Evolutionary conservation across 805 yeast species (phyloP), one percentile per base, ranked within the genome.

Genomic region (Ogataea ganodermae): DNA sequence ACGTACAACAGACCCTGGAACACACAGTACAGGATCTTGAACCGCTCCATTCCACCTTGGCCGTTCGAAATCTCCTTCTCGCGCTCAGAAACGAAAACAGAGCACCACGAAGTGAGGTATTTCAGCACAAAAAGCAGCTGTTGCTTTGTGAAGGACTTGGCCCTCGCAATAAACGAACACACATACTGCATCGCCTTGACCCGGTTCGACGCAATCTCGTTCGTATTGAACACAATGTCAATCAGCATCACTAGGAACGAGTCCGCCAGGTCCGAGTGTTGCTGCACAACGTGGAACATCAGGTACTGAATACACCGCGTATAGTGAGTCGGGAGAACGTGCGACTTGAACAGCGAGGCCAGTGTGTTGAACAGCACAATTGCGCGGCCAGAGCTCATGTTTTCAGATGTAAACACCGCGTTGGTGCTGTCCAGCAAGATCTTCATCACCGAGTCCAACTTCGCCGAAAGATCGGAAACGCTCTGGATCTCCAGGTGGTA

Each of bases 141-240:
- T 31, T 80, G 74, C 44, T 79, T 79, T 1, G 87, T 72, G 23
- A 92, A 71, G 35, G 79, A 78, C 53, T 82, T 81, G 9, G 96
- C 96, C 46, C 99, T 78, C 1, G 98, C 94, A 49, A 92, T 80
- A 61, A 83, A 92, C 2, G 97, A 89, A 1, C 96, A 84, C 46
- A 92, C 75, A 63, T 94, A 92, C 67, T 94, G 98, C 78, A 91
- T 78, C 2, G 97, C 86, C 70, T 91, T 91, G 55, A 89, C 81
- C 56, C 96, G 79, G 54, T 82, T 84, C 46, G 88, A 92, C 30
- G 82, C 70, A 21, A 81, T 77, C 63, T 86, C 90, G 36, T 73
- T 71, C 8, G 83, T 76, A 43, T 83, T 79, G 63, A 94, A 84
- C 2, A 96, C 89, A 32, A 86, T 79, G 61, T 92, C 97, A 36